Conservation (phyloP, 345 rosid species). For the Pseudoturritis turrita region DNA sequence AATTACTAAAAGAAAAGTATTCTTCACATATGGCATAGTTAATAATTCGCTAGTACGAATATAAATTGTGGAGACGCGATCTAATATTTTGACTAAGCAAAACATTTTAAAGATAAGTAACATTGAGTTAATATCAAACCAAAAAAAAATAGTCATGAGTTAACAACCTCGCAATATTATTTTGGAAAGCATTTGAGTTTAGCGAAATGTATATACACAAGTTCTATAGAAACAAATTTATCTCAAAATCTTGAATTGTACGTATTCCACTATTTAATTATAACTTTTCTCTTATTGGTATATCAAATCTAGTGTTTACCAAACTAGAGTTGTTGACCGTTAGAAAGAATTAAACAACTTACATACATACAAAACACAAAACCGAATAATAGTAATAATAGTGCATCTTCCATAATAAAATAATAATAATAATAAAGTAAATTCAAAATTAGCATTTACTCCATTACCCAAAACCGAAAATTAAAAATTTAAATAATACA, state of each 20-base stretch:
- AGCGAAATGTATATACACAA: not conserved
- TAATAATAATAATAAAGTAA: not conserved
- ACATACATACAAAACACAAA: constrained; percentile 1
- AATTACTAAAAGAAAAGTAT: not conserved
- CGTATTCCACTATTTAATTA: not conserved
- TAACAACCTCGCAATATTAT: not conserved
- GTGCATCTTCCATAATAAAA: not conserved
- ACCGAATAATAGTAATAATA: not conserved
- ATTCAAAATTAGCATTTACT: constrained; percentile 21
- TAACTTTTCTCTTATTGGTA: not conserved
- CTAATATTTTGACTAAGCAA: not conserved
- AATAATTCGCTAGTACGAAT: not conserved
- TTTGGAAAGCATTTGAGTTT: not conserved
- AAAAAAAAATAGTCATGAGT: not conserved
- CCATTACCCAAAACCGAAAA: constrained; percentile 16
- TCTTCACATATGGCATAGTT: not conserved
- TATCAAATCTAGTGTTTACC: constrained; percentile 26
- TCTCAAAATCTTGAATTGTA: not conserved
- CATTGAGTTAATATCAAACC: too few species aligned
- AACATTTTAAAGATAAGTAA: not conserved
- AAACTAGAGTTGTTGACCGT: constrained; percentile 34
- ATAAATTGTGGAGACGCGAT: not conserved
- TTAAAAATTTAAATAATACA: not conserved
- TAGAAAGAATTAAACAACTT: constrained; percentile 33
- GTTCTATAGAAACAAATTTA: not conserved